Evolutionary conservation across 1,139 yeast species (phyloP).

Genomic region (Yamadazyma atmosphaerica): DNA sequence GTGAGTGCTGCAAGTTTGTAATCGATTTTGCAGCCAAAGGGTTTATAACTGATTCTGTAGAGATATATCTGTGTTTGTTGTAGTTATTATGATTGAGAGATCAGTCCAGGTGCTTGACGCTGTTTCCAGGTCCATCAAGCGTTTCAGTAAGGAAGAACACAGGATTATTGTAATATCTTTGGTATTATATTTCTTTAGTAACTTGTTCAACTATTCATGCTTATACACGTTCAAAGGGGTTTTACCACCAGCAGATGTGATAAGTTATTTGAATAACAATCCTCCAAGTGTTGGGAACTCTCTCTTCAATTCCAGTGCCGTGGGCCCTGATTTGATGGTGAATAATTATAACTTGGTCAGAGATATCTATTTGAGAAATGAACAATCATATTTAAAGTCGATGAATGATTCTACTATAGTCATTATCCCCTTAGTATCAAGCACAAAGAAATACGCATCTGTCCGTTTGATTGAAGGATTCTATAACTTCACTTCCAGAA

Average conservation of each 20-base stretch:
- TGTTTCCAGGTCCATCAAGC: neutral
- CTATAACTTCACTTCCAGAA: slow-evolving; percentile 12
- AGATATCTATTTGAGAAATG: slow-evolving; percentile 24
- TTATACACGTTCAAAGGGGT: neutral
- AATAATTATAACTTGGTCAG: slow-evolving; percentile 10
- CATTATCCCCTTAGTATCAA: slow-evolving; percentile 18
- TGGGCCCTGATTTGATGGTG: no score
- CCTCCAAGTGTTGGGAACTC: neutral
- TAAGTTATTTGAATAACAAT: slow-evolving; percentile 4
- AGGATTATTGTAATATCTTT: neutral
- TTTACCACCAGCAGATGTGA: slow-evolving; percentile 8
- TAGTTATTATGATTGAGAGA: no score
- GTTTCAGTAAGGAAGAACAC: neutral
- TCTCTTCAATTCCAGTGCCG: no score
- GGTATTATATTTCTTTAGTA: neutral
- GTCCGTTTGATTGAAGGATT: slow-evolving; percentile 20
- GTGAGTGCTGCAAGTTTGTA: no score
- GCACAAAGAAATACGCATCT: slow-evolving; percentile 11
- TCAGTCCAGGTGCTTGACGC: no score
- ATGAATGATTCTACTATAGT: slow-evolving; percentile 20
- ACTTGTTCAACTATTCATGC: slow-evolving; percentile 1
- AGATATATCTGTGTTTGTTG: no score
- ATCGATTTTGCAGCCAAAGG: no score
- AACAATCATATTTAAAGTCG: slow-evolving; percentile 18
- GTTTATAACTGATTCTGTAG: no score